A percentile compares a stretch with the other conserved stretches of the same genome.
phyloP scores from a whole-genome alignment of 306 rosid species.

The Canavalia gladiata region DNA sequence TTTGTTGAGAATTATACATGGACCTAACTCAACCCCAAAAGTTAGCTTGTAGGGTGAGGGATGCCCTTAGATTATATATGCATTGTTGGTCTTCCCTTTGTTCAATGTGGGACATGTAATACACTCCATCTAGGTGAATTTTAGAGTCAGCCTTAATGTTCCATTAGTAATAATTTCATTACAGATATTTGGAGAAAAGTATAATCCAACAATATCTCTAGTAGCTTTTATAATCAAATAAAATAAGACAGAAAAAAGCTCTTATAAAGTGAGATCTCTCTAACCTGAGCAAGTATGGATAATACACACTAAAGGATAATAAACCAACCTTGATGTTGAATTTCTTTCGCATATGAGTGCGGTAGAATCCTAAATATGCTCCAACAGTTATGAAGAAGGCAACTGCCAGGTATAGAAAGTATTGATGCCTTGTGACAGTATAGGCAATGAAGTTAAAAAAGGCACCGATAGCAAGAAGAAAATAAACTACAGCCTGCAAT shows the following conservation, averaged over 20 bases:
- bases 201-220: neutral
- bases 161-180: neutral
- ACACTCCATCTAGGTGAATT: neutral
- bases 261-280: neutral
- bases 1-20: too few species aligned
- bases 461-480: constrained; percentile 61
- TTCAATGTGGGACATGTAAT: too few species aligned
- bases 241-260: neutral
- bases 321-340: constrained; percentile 87
- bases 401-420: constrained; percentile 77
- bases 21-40: too few species aligned
- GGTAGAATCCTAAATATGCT: constrained; percentile 83
- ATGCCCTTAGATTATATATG: too few species aligned
- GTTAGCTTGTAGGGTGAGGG: too few species aligned
- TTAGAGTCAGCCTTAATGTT: neutral
- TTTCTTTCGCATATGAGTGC: constrained; percentile 84
- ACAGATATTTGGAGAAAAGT: neutral
- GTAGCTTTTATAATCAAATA: neutral
- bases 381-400: constrained; percentile 69
- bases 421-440: constrained; percentile 64
- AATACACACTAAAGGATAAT: neutral
- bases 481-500: constrained; percentile 76
- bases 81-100: too few species aligned
- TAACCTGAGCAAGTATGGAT: neutral
- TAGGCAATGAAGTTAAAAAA: constrained; percentile 73